phyloP scores from a whole-genome alignment of 2,329 filamentous ascomycete genomes.

The Mycocentrospora acerina region DNA sequence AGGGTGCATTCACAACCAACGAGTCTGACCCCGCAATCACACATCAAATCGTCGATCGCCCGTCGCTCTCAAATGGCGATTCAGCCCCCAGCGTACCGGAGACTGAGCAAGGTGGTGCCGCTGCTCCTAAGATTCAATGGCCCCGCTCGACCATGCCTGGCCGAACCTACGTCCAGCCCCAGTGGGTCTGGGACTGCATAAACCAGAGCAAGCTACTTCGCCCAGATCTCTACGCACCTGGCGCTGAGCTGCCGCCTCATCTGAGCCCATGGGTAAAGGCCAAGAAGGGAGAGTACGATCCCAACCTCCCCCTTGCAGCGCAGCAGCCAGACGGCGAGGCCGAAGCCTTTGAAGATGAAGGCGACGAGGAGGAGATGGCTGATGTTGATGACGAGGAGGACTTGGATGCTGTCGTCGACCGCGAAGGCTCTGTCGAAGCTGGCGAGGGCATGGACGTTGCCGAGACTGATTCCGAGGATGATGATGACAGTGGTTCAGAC shows the following conservation, averaged over 20 bases:
- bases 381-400: conserved; percentile 37
- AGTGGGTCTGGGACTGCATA: conserved; percentile 98
- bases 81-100: conserved; percentile 43
- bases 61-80: conserved; percentile 59
- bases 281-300: conserved; percentile 86
- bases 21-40: conserved; percentile 88
- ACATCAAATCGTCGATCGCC: conserved; percentile 93
- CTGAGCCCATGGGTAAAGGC: conserved; percentile 93
- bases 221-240: conserved; percentile 85
- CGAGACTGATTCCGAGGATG: conserved; percentile 49
- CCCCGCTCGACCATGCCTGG: conserved; percentile 81
- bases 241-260: conserved; percentile 87
- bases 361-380: conserved; percentile 45
- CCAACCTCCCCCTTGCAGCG: conserved; percentile 78
- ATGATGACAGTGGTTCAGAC: conserved; percentile 48
- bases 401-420: conserved; percentile 36
- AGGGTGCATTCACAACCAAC: conserved; percentile 87
- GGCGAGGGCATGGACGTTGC: conserved; percentile 52
- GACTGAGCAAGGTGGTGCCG: conserved; percentile 58
- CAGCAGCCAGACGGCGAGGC: conserved; percentile 88
- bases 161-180: conserved; percentile 88
- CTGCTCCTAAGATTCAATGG: conserved; percentile 46
- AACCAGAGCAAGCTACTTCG: conserved; percentile 89
- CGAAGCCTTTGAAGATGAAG: conserved; percentile 65
- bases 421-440: conserved; percentile 49